Evolutionary conservation across 208 protist species (phyloP).

Genomic region (Leishmania major): DNA sequence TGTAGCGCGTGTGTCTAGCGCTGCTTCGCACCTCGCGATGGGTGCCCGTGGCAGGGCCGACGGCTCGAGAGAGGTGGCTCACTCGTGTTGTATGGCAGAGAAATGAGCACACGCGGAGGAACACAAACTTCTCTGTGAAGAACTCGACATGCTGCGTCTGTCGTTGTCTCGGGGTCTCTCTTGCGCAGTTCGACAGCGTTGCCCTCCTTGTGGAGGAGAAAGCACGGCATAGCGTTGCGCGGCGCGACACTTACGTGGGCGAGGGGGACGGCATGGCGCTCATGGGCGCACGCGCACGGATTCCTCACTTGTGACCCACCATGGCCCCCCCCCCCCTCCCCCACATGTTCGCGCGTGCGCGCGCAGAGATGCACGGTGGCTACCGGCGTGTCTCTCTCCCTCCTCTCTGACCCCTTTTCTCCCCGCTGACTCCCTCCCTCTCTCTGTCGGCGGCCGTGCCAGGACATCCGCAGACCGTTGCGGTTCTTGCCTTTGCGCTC

Average conservation of each 20-base stretch:
- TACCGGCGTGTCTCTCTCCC: background rate
- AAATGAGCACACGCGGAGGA: too few species aligned
- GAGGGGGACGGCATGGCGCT: too few species aligned
- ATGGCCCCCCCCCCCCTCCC: too few species aligned
- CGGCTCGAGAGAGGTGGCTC: too few species aligned
- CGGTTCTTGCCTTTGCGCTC: background rate
- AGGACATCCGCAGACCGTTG: background rate
- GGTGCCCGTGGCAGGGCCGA: too few species aligned
- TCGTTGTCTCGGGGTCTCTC: too few species aligned
- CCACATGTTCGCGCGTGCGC: background rate
- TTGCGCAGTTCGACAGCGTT: background rate
- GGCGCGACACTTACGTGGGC: background rate
- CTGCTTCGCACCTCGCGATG: background rate
- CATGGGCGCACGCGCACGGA: background rate
- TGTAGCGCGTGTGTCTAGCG: background rate
- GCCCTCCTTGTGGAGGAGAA: background rate
- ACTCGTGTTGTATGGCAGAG: too few species aligned
- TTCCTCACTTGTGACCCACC: background rate
- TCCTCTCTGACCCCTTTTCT: background rate
- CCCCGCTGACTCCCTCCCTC: background rate
- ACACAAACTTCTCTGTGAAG: too few species aligned
- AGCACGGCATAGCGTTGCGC: background rate
- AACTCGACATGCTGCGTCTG: background rate
- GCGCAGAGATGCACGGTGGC: background rate
- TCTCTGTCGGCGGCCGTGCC: background rate